phyloP scores from a whole-genome alignment of 2,329 filamentous ascomycete genomes.

The Coniella lustricola region DNA sequence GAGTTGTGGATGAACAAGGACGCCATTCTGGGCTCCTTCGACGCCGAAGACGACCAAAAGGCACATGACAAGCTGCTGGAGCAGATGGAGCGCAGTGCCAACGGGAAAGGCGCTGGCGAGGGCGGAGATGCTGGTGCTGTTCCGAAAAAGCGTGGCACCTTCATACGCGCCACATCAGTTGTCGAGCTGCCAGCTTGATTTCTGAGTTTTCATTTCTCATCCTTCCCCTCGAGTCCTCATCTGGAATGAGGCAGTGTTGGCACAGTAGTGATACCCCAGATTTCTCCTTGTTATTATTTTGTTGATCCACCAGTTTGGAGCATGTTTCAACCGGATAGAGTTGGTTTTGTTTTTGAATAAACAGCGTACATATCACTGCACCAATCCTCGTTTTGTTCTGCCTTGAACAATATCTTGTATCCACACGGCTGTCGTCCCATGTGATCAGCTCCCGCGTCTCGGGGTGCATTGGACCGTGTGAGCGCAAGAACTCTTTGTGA shows the following conservation, averaged over 20 bases:
- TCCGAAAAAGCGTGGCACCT: neutral
- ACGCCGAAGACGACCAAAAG: slow-evolving; percentile 11
- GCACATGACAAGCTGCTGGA: slow-evolving; percentile 6
- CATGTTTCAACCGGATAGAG: neutral
- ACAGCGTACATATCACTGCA: too few species aligned
- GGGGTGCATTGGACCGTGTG: too few species aligned
- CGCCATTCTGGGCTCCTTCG: slow-evolving; percentile 10
- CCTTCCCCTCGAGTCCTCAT: neutral
- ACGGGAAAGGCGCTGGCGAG: neutral
- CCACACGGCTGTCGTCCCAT: too few species aligned
- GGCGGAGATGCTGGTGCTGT: neutral
- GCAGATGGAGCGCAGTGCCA: neutral
- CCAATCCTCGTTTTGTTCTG: too few species aligned
- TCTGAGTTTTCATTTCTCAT: neutral
- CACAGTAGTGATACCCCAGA: neutral
- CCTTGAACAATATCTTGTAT: too few species aligned
- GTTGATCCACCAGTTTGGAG: neutral
- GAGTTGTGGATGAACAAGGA: slow-evolving; percentile 18
- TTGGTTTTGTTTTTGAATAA: neutral
- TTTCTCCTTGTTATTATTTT: neutral
- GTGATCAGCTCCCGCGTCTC: too few species aligned
- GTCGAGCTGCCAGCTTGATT: slow-evolving; percentile 1
- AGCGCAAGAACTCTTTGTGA: too few species aligned
- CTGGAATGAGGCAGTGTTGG: neutral
- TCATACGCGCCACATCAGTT: neutral